phyloP scores from a whole-genome alignment of 768 basidiomycete species.

The Phaeolepiota aurea region DNA sequence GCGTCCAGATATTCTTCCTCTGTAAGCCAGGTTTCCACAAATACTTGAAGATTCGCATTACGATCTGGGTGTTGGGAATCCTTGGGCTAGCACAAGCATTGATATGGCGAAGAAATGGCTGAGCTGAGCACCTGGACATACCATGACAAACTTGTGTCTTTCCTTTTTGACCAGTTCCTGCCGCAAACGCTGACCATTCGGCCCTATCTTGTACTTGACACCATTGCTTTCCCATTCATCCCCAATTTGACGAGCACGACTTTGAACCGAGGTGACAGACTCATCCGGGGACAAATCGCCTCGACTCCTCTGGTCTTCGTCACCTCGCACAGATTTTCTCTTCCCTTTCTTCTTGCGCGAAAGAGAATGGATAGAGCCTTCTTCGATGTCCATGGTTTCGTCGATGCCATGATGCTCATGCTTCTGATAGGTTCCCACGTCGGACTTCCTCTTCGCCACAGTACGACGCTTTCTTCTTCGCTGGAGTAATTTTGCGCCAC shows the following conservation, averaged over 20 bases:
- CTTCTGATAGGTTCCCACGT: slow-evolving; percentile 49
- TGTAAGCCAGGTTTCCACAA: slow-evolving; percentile 72
- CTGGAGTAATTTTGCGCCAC: slow-evolving; percentile 32
- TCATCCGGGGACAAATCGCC: slow-evolving; percentile 43
- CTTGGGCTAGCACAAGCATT: slow-evolving; percentile 39
- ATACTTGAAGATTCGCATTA: slow-evolving; percentile 58
- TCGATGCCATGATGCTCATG: slow-evolving; percentile 52
- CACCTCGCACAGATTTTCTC: slow-evolving; percentile 27
- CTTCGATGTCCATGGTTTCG: slow-evolving; percentile 33
- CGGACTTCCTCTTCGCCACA: slow-evolving; percentile 44
- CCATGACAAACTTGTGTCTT: slow-evolving; percentile 67
- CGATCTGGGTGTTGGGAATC: slow-evolving; percentile 77
- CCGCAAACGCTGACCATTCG: slow-evolving; percentile 60
- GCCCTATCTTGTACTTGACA: slow-evolving; percentile 61
- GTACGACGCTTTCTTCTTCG: slow-evolving; percentile 51
- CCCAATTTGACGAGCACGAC: slow-evolving; percentile 52
- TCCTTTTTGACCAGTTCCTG: slow-evolving; percentile 67
- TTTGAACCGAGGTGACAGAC: slow-evolving; percentile 39
- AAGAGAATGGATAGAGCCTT: slow-evolving; percentile 13
- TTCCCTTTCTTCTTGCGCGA: slow-evolving; percentile 51
- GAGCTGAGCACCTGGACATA: slow-evolving; percentile 21
- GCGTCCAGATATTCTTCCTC: slow-evolving; percentile 65
- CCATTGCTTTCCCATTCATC: slow-evolving; percentile 75
- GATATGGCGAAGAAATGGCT: background rate
- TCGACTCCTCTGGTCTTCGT: slow-evolving; percentile 15